phyloP scores from a whole-genome alignment of 768 basidiomycete genomes.

The Leccinum uliginosum region DNA sequence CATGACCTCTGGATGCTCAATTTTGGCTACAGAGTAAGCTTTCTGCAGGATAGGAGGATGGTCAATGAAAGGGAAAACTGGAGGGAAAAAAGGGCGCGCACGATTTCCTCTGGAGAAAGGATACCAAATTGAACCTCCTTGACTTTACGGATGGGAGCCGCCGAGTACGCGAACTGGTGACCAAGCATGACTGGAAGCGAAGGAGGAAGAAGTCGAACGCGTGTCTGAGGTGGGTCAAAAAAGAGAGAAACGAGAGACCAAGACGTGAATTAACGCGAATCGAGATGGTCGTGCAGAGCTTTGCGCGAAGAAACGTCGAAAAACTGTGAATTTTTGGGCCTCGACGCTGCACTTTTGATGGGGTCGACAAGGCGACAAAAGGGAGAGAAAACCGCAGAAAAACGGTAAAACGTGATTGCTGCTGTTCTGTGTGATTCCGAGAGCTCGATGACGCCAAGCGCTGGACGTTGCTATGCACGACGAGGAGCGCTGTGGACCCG shows the following conservation, averaged over 20 bases:
- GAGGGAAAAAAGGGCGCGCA: conserved; percentile 30
- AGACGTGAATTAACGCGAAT: conserved; percentile 29
- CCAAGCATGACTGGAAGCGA: conserved; percentile 58
- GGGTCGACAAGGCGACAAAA: conserved; percentile 14
- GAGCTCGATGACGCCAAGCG: background rate
- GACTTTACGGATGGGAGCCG: conserved; percentile 92
- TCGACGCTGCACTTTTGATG: conserved; percentile 2
- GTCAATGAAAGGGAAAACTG: conserved; percentile 6
- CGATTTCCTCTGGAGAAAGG: conserved; percentile 98
- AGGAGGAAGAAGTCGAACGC: conserved; percentile 4
- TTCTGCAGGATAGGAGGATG: conserved; percentile 53
- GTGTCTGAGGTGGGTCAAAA: conserved; percentile 14
- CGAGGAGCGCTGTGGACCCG: conserved; percentile 16
- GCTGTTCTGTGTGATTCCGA: background rate
- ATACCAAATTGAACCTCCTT: conserved; percentile 99
- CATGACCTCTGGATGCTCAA: conserved; percentile 98
- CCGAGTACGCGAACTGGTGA: conserved; percentile 88
- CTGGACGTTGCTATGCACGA: conserved; percentile 7
- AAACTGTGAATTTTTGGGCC: conserved; percentile 20
- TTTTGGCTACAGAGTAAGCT: conserved; percentile 97
- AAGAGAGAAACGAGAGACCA: background rate
- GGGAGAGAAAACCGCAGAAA: conserved; percentile 10
- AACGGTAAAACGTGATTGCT: conserved; percentile 5
- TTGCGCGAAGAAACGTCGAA: conserved; percentile 4
- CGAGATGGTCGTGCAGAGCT: conserved; percentile 2